Conservation (phyloP, 306 rosid species). For the Herpetospermum pedunculosum region DNA sequence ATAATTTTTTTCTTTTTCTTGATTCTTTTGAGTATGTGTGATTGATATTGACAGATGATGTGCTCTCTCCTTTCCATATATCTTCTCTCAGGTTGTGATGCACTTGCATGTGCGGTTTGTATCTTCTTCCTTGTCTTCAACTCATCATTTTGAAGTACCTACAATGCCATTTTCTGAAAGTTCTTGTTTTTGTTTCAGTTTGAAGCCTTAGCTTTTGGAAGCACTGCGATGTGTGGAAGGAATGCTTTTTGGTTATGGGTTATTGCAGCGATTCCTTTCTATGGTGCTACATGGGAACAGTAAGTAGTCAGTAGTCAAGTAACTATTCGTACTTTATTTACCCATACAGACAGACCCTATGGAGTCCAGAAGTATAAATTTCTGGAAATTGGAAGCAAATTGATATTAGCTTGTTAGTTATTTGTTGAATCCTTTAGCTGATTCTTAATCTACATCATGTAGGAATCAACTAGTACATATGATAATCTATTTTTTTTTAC, state of each 20-base stretch:
- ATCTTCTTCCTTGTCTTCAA: neutral
- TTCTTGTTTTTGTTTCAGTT: slow-evolving; percentile 38
- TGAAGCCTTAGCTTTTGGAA: slow-evolving; percentile 86
- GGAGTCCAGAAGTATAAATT: neutral
- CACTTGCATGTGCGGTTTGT: slow-evolving; percentile 93
- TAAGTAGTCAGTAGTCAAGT: slow-evolving; percentile 27
- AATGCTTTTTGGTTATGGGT: slow-evolving; percentile 91
- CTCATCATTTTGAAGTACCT: slow-evolving; percentile 6
- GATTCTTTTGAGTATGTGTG: neutral
- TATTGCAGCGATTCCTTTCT: slow-evolving; percentile 85
- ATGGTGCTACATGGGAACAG: slow-evolving; percentile 96
- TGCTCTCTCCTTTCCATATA: slow-evolving; percentile 15
- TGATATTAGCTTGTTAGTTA: neutral
- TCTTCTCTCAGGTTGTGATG: slow-evolving; percentile 81
- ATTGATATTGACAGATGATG: slow-evolving; percentile 18
- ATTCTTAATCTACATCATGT: neutral
- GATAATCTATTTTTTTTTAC: neutral
- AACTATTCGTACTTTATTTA: neutral
- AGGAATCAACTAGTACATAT: neutral
- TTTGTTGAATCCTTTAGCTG: neutral
- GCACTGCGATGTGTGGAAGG: slow-evolving; percentile 88
- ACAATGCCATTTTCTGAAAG: neutral
- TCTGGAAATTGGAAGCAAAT: neutral
- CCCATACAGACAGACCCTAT: neutral
- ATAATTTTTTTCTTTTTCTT: neutral